Evolutionary conservation across 805 yeast species (phyloP), one percentile per base, ranked within the genome.

Genomic region (Saturnispora kantuleensis): DNA sequence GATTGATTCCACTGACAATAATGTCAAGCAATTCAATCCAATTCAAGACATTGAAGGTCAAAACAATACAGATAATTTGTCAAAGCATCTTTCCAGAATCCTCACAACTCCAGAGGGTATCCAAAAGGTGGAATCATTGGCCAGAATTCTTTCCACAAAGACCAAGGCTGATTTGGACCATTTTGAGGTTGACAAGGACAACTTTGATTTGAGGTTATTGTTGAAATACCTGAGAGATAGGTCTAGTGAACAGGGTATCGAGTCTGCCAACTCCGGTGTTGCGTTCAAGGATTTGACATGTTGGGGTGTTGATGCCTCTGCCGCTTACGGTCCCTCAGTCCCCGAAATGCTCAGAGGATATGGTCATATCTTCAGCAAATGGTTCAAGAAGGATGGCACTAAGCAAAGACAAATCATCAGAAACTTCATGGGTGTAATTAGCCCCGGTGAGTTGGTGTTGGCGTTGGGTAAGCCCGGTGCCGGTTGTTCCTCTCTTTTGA

Each of bases 381-480:
- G 56, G 9, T 53, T 62, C 42, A 63, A 60, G 44, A 67, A 64
- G 45, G 61, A 59, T 26, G 47, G 53, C 9, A 55, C 54, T 21
- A 62, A 66, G 35, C 55, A 61, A 31, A 57, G 67, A 55, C 48
- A 57, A 46, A 67, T 70, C 44, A 65, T 70, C 43, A 66, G 63
- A 51, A 61, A 67, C 40, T 59, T 67, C 51, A 59, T 66, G 32
- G 74, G 73, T 60, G 64, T 69, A 32, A 64, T 56, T 38, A 54
- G 56, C 46, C 74, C 83, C 2, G 87, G 88, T 52, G 87, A 81
- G 53, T 73, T 81, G 78, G 70, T 78, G 28, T 64, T 82, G 40
- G 88, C 82, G 5, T 60, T 80, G 31, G 86, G 84, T 43, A 73
- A 82, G 50, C 88, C 90, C 1, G 88, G 90, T 53, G 81, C 90